phyloP scores from a whole-genome alignment of 2,329 filamentous ascomycete genomes.

The Neocatenulostroma microsporum region DNA sequence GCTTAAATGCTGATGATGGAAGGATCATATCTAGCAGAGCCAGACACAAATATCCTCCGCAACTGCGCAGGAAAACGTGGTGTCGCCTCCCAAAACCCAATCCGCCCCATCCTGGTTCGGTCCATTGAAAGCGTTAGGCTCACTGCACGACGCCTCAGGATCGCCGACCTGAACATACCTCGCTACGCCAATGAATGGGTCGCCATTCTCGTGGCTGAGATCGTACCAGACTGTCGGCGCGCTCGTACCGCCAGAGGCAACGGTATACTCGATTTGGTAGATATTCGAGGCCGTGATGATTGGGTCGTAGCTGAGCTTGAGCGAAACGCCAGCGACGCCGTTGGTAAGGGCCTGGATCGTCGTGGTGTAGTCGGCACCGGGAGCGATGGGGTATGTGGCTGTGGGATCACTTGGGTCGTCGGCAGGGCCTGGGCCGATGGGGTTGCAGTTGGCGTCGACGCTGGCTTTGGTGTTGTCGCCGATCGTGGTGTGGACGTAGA shows the following conservation, averaged over 20 bases:
- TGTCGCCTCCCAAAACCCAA: too few relatives aligned
- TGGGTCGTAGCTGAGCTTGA: neutral
- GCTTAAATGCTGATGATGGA: too few relatives aligned
- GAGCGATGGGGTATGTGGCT: conserved; percentile 4
- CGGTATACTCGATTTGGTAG: conserved; percentile 1
- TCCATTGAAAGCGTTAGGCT: too few relatives aligned
- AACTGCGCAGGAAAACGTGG: too few relatives aligned
- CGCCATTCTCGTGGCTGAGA: neutral
- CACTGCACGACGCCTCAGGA: too few relatives aligned
- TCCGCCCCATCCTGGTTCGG: too few relatives aligned
- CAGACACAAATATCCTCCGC: too few relatives aligned
- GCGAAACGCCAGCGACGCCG: conserved; percentile 3
- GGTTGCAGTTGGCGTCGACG: neutral
- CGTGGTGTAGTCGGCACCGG: conserved; percentile 2
- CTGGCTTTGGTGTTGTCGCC: too few relatives aligned
- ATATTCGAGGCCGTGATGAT: neutral
- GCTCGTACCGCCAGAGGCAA: neutral
- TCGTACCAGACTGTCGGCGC: conserved; percentile 3
- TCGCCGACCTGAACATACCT: conserved; percentile 1
- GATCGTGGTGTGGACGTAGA: conserved; percentile 5
- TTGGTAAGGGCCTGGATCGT: conserved; percentile 1
- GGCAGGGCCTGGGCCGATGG: neutral
- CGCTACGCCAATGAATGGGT: conserved; percentile 1
- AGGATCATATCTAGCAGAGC: too few relatives aligned
- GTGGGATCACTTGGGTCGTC: neutral